phyloP scores from a whole-genome alignment of 2,329 filamentous ascomycete genomes.

The Colletotrichum sp. region DNA sequence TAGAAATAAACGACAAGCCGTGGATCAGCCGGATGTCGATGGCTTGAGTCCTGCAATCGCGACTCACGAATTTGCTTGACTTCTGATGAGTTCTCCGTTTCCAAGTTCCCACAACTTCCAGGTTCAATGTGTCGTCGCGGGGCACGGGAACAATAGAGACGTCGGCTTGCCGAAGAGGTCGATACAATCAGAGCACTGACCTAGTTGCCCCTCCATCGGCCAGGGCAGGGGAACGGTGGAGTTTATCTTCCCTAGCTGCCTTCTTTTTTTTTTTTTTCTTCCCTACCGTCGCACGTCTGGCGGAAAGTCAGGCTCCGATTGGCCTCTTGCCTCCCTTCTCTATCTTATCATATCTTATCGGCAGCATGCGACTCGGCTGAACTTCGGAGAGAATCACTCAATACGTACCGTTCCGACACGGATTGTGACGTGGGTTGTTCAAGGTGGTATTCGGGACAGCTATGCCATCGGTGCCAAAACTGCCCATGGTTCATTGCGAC shows the following conservation, averaged over 20 bases:
- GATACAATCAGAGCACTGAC: neutral
- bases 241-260: neutral
- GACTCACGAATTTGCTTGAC: neutral
- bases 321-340: neutral
- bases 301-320: neutral
- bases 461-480: neutral
- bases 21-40: neutral
- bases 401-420: neutral
- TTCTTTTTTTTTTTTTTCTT: neutral
- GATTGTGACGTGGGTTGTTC: conserved; percentile 16
- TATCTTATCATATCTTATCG: neutral
- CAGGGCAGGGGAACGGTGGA: conserved; percentile 17
- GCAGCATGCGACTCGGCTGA: neutral
- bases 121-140: neutral
- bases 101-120: neutral
- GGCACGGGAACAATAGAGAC: neutral
- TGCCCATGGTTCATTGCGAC: neutral
- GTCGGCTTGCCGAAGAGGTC: neutral
- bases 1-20: neutral
- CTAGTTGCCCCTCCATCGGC: conserved; percentile 11
- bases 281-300: neutral
- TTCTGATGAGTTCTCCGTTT: neutral
- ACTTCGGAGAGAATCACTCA: neutral
- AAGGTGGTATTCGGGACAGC: conserved; percentile 15
- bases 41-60: neutral